Evolutionary conservation across 2,329 filamentous ascomycete species (phyloP).

Genomic region (Stagonosporopsis rhizophila): DNA sequence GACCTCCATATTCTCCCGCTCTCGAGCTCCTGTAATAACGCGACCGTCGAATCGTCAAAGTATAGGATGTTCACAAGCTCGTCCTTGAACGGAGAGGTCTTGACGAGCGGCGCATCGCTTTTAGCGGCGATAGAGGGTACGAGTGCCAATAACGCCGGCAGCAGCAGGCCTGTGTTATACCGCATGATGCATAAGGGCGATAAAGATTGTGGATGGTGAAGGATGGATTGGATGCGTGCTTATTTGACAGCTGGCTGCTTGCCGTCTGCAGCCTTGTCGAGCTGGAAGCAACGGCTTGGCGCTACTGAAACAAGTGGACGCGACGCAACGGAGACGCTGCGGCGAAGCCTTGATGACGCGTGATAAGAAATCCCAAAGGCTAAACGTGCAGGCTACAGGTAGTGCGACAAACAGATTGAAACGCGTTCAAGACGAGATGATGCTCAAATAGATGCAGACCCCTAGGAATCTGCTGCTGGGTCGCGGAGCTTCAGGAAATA

Average conservation of each 20-base stretch:
- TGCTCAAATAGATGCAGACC: slow-evolving; percentile 1
- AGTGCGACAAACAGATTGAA: background rate
- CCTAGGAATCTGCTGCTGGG: background rate
- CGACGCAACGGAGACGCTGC: slow-evolving; percentile 31
- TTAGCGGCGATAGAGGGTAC: slow-evolving; percentile 40
- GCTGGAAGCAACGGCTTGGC: slow-evolving; percentile 43
- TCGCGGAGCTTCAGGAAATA: slow-evolving; percentile 9
- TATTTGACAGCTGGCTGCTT: slow-evolving; percentile 48
- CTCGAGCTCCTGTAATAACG: slow-evolving; percentile 74
- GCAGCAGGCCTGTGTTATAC: slow-evolving; percentile 51
- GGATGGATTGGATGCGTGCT: slow-evolving; percentile 24
- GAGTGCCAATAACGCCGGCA: slow-evolving; percentile 60
- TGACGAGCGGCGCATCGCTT: slow-evolving; percentile 71
- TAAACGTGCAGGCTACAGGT: background rate
- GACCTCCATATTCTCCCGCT: slow-evolving; percentile 77
- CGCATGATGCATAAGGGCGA: slow-evolving; percentile 50
- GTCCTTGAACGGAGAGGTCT: slow-evolving; percentile 69
- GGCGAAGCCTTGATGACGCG: slow-evolving; percentile 23
- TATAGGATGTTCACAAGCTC: slow-evolving; percentile 77
- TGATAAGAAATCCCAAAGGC: slow-evolving; percentile 34
- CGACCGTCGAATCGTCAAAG: slow-evolving; percentile 85
- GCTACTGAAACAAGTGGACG: slow-evolving; percentile 38
- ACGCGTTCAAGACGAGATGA: background rate
- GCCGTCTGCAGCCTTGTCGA: slow-evolving; percentile 40
- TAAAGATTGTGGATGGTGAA: slow-evolving; percentile 22